Evolutionary conservation across 2,329 filamentous ascomycete species (phyloP), one percentile per base, ranked within the genome.

Genomic region (Colletotrichum nymphaeae): DNA sequence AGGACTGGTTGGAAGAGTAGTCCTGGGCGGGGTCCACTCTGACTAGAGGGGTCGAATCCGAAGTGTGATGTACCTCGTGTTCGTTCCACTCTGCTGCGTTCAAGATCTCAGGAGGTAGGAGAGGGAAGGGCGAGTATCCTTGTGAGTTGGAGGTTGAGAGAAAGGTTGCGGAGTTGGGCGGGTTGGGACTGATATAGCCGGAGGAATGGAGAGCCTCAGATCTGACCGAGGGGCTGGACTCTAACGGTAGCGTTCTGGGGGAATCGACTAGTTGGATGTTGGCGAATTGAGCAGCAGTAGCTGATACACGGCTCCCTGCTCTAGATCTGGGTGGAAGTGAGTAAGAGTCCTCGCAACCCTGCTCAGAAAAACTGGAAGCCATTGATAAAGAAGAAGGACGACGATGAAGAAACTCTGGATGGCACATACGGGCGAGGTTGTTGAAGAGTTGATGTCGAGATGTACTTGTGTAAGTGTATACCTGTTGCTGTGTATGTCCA

Each of bases 251-350:
- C 73, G 68, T 77, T 69, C 76, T 75, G 75, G 76, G 74, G 55
- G 78, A 79, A 69, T 78, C 78, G 73, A 75, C 69, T 58, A 78
- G 75, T 62, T 78, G 72, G 30, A 80, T 76, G 73, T 76, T 77
- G 74, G 76, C 77, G 57, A 78, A 76, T 64, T 76, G 74, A 62
- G 77, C 76, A 65, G 76, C 74, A 74, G 77, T 79, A 57, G 79
- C 78, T 72, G 80, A 79, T 74, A 78, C 78, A 73, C 76, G 75
- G 77, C 79, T 78, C 74, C 76, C 77, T 73, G 76, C 76, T 78
- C 78, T 77, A 75, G 79, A 81, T 76, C 80, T 82, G 77, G 79
- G 78, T 73, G 77, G 78, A 74, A 77, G 81, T 82, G 80, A 82
- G 81, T 79, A 77, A 79, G 77, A 77, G 77, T 80, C 75, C 77